A percentile compares a stretch with the other conserved stretches of the same genome.
Conservation (phyloP, 2,329 filamentous ascomycete species). For the Fusarium torulosum region DNA sequence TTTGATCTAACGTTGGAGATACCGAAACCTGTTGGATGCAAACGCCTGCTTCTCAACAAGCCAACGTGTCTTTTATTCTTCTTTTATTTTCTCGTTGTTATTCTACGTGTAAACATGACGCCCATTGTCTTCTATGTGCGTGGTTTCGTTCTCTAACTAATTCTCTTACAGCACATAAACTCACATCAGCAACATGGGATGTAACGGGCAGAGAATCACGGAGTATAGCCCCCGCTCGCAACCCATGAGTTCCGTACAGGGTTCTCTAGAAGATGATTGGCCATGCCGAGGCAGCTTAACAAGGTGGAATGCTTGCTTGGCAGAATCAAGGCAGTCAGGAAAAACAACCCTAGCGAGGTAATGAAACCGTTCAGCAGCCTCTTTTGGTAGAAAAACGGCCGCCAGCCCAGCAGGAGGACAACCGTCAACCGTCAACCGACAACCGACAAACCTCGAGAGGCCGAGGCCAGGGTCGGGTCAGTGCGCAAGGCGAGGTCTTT, state of each 20-base stretch:
- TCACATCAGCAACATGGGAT: slow-evolving; percentile 11
- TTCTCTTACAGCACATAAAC: slow-evolving; percentile 6
- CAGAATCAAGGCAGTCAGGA: slow-evolving; percentile 21
- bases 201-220: slow-evolving; percentile 22
- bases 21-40: slow-evolving; percentile 22
- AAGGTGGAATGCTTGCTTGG: slow-evolving; percentile 33
- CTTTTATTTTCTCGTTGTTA: background rate
- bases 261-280: slow-evolving; percentile 26
- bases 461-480: slow-evolving; percentile 3
- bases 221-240: slow-evolving; percentile 13
- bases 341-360: background rate
- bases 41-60: slow-evolving; percentile 14
- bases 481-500: slow-evolving; percentile 1
- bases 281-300: slow-evolving; percentile 1
- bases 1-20: slow-evolving; percentile 14
- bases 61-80: slow-evolving; percentile 3
- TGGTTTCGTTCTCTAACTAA: background rate
- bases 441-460: background rate
- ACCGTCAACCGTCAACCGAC: too few relatives aligned
- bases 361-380: slow-evolving; percentile 22
- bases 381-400: slow-evolving; percentile 26
- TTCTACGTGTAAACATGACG: background rate
- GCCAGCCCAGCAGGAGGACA: background rate
- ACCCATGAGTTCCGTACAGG: slow-evolving; percentile 23
- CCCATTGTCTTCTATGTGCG: background rate